Evolutionary conservation across 805 yeast genomes (phyloP), one percentile per base, ranked within the genome.

Genomic region (Yamadazyma insecticola): DNA sequence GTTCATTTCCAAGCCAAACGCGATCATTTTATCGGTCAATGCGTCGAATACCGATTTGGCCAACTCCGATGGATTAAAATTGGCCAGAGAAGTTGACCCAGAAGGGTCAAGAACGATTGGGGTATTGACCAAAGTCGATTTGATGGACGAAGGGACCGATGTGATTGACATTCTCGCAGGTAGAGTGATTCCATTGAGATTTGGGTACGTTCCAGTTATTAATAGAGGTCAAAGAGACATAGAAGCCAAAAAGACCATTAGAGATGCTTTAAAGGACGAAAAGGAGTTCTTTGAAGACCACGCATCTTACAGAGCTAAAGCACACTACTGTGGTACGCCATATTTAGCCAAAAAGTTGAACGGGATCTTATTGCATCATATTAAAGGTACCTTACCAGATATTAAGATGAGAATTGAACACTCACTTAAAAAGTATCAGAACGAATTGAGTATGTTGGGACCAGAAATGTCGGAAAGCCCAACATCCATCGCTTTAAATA

Each of bases 281-380:
- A 72, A 71, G 36, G 59, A 67, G 19, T 92, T 78, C 50, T 92
- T 92, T 51, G 96, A 86, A 59, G 71, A 73, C 45, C 98, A 92
- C 59, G 80, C 96, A 6, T 78, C 95, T 14, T 92, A 92, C 62
- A 75, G 87, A 47, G 81, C 92, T 19, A 92, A 90, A 56, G 90
- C 97, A 6, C 94, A 86, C 51, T 90, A 79, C 64, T 92, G 98
- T 62, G 98, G 98, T 58, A 92, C 98, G n/a, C 97, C 97, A 24
- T 92, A 82, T 58, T 70, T 92, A 53, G 96, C 97, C 31, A 84
- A 87, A 55, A 86, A 88, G 60, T 74, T 92, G 52, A 92, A 86
- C 60, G 78, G 82, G 25, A 86, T 92, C 46, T 72, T 92, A 48
- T 71, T 87, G 62, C 87, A 81, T 53, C 98, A 92, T 62, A 92